Base-by-base conservation (phyloP, 306 rosid genomes). In the Ormosia emarginata region DNA sequence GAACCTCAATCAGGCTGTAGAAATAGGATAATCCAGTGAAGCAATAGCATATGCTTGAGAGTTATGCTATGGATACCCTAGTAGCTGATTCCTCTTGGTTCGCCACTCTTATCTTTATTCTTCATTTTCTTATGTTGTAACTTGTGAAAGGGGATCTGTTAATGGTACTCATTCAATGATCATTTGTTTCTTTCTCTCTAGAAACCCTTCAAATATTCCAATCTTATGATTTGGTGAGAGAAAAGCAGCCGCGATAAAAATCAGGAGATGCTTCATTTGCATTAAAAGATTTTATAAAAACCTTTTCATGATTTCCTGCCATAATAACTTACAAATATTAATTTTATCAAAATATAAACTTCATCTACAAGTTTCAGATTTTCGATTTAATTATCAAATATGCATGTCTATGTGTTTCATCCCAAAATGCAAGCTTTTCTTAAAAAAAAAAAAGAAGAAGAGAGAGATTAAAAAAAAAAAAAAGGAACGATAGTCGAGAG, bases 51-150 rank as follows among this genome's bases (percentile, higher is more conserved):
- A 63, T 64, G 62, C 81, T 34, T 62, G 40, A n/a, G 62, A 37
- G 49, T 71, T 63, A 71, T 80, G 83, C 85, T 12, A 17, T 58
- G 79, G 74, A 82, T 78, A 72, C 44, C 64, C 82, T 17, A 3
- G 43, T 2, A 39, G 71, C 65, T 74, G 4, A 59, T 53, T 52
- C 79, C 52, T 37, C 30, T 39, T 59, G 39, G 44, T 36, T 68
- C 47, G 4, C 8, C 55, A 36, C 6, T 73, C 3, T 17, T 30
- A 1, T 30, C 18, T 46, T 30, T 61, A 58, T 12, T 29, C 43
- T 58, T 40, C 10, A 4, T 37, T 37, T 56, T 39, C 2, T 32
- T 53, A 0, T 55, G 24, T 36, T 24, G 24, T 0, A 24, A 24
- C 24, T 24, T 24, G 24, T 24, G 1, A 24, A 24, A 1, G 24